phyloP scores from a whole-genome alignment of 768 basidiomycete species.

The Astraeus odoratus region DNA sequence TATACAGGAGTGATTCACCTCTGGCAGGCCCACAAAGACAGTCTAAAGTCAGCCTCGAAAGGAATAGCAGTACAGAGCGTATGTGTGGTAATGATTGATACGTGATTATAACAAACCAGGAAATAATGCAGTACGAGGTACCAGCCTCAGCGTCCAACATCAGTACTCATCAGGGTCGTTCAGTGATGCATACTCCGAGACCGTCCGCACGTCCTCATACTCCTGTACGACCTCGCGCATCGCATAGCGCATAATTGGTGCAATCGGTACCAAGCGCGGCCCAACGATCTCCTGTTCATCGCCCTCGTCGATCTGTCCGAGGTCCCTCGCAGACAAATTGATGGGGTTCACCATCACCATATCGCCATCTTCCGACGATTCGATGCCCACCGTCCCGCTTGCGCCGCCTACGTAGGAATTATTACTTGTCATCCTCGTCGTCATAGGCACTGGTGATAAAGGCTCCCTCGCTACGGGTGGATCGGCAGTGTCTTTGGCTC shows the following conservation, averaged over 20 bases:
- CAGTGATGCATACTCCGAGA: conserved; percentile 74
- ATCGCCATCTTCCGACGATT: conserved; percentile 39
- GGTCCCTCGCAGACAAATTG: conserved; percentile 35
- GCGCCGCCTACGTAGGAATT: conserved; percentile 23
- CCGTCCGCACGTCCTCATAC: conserved; percentile 68
- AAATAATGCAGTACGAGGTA: not conserved
- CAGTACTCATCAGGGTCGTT: conserved; percentile 65
- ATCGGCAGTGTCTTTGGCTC: conserved; percentile 34
- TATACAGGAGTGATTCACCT: not conserved
- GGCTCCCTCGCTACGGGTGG: conserved; percentile 13
- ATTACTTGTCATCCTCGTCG: conserved; percentile 22
- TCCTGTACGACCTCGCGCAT: conserved; percentile 82
- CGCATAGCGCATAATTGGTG: conserved; percentile 77
- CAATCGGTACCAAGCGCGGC: conserved; percentile 68
- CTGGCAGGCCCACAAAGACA: not conserved
- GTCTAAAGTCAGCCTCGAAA: no score
- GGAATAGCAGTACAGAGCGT: not conserved
- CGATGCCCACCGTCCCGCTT: conserved; percentile 36
- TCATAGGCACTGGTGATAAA: conserved; percentile 21
- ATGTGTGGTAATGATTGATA: not conserved
- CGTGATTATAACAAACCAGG: not conserved
- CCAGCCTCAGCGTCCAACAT: conserved; percentile 11
- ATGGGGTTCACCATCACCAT: conserved; percentile 38
- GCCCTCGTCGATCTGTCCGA: conserved; percentile 42
- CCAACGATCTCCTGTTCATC: conserved; percentile 55